Evolutionary conservation across 2,329 filamentous ascomycete genomes (phyloP), one percentile per base, ranked within the genome.

Genomic region (Cordyceps javanica): DNA sequence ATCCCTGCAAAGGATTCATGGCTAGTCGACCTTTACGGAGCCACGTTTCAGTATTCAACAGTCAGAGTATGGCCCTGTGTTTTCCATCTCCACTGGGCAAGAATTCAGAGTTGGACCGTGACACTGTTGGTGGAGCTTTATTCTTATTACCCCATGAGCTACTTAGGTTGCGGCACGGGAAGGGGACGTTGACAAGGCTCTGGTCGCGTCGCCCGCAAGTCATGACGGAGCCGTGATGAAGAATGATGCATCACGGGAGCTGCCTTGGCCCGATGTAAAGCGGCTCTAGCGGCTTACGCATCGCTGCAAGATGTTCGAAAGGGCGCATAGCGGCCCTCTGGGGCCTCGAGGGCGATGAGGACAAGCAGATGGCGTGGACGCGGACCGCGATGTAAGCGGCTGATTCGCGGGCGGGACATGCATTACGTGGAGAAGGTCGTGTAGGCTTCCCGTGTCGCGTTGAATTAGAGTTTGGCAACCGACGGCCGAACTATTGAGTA

Each of bases 101-200:
- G 16, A 11, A 23, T 42, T 13, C 39, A 42, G n/a, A n/a, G n/a
- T n/a, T n/a, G n/a, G n/a, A 16, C 50, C 32, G 26, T 25, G 23
- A 56, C 54, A 42, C 36, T 50, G 36, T 39, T 42, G 50, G 51
- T 48, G 53, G 41, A 32, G 21, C 41, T 48, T 39, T 44, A 14
- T 25, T 48, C 28, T 28, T 10, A 23, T 23, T 34, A 25, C 23
- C 32, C 53, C 42, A 55, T 55, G 32, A 46, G n/a, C n/a, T n/a
- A n/a, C n/a, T 55, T 44, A 48, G n/a, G 42, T 30, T 39, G 30
- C 30, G 13, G 19, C 26, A 28, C 41, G 36, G 14, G 1, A n/a
- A 21, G 16, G 25, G 23, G 26, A 41, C 39, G n/a, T 38, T n/a
- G 23, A 30, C 13, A 3, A 21, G n/a, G 28, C 28, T 26, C 28